phyloP scores from a whole-genome alignment of 805 yeast species.

The Starmera caribaea region DNA sequence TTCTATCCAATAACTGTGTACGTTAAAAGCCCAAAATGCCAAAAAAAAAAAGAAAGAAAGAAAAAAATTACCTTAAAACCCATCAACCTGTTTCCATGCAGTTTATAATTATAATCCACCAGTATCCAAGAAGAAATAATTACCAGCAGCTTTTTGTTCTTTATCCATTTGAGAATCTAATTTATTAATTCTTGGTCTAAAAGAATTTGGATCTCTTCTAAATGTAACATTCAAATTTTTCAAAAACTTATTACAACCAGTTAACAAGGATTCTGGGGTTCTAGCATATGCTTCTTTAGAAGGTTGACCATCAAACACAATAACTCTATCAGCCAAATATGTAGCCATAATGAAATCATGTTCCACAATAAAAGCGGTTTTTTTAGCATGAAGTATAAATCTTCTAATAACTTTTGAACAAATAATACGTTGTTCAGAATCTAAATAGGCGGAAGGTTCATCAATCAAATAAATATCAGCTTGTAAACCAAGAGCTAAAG shows the following conservation, averaged over 20 bases:
- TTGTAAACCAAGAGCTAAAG: constrained; percentile 82
- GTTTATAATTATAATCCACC: constrained; percentile 34
- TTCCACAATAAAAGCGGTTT: constrained; percentile 98
- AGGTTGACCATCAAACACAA: constrained; percentile 95
- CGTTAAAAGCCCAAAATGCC: no score
- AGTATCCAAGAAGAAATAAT: constrained; percentile 91
- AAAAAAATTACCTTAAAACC: no score
- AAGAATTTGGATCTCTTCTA: constrained; percentile 98
- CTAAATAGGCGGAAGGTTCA: constrained; percentile 98
- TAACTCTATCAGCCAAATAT: constrained; percentile 95
- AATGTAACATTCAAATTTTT: constrained; percentile 96
- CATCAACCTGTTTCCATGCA: no score
- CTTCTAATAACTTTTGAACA: constrained; percentile 98
- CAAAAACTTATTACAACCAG: constrained; percentile 96
- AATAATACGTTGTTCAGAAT: constrained; percentile 98
- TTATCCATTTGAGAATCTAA: constrained; percentile 98
- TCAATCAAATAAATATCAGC: constrained; percentile 97
- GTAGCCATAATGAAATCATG: constrained; percentile 99
- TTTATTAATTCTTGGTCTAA: constrained; percentile 98
- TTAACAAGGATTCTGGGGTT: constrained; percentile 84
- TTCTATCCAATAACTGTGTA: no score
- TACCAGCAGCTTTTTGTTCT: constrained; percentile 88
- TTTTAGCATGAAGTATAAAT: constrained; percentile 90
- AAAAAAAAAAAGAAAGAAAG: no score
- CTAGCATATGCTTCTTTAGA: constrained; percentile 79